Evolutionary conservation across 768 basidiomycete genomes (phyloP), one percentile per base, ranked within the genome.

Genomic region (Russula ochroleuca): DNA sequence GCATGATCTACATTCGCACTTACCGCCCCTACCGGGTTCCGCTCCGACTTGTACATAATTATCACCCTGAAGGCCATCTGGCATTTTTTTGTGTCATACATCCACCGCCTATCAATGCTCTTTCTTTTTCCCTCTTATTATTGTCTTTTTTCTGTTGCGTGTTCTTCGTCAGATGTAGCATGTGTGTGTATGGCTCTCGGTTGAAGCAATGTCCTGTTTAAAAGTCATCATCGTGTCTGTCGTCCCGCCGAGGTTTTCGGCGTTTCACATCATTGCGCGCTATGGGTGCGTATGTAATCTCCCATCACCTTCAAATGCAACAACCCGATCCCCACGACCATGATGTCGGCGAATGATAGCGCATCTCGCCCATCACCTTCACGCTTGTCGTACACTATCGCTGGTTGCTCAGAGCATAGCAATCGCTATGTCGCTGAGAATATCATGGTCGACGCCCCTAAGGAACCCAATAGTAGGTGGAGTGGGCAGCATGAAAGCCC

Each of bases 401-500:
- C 80, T 0, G 79, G 79, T 23, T 83, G 83, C 43, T 86, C 87
- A n/a, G 81, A 87, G 40, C 87, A 88, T 72, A 89, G 87, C 68
- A 85, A 85, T 3, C 79, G 77, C 66, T 90, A 90, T 75, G 78
- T 77, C 31, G 80, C 88, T 3, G 83, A 88, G 64, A 86, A 90
- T 66, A 87, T 92, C 59, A 73, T 86, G 28, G 75, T 82, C 21
- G 84, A 90, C 72, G 78, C 77, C 21, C 87, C 87, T 0, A 72
- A 73, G 56, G 87, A 90, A 69, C 83, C 83, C 62, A 76, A 78
- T 3, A 90, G 87, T 70, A 76, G 90, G 76, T 92, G 89, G 90
- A 91, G 87, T 55, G 86, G 85, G 7, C 84, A 83, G 4, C 78
- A 82, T 53, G 83, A 85, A 48, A 78, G 80, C 6, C 72, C 79